Conservation (phyloP, 2,329 filamentous ascomycete species). For the Colletotrichum phormii region DNA sequence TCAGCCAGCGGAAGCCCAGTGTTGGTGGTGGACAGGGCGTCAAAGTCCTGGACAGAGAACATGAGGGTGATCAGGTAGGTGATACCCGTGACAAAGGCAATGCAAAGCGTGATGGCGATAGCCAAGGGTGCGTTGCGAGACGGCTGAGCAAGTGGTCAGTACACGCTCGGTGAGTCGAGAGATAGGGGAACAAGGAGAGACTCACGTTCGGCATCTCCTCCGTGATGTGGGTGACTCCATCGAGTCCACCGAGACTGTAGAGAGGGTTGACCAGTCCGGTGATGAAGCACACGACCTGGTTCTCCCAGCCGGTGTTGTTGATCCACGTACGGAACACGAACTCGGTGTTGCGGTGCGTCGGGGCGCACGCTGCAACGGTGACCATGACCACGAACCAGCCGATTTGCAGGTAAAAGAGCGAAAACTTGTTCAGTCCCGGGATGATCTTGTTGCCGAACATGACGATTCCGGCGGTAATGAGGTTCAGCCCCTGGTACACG, state of each 20-base stretch:
- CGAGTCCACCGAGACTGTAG: conserved; percentile 59
- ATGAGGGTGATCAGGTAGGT: conserved; percentile 63
- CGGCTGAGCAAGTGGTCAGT: conserved; percentile 37
- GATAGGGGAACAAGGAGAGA: conserved; percentile 10
- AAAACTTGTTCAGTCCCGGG: conserved; percentile 56
- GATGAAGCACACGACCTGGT: conserved; percentile 61
- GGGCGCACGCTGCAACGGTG: conserved; percentile 59
- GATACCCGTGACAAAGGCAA: conserved; percentile 62
- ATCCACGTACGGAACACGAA: conserved; percentile 65
- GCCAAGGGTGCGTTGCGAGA: conserved; percentile 52
- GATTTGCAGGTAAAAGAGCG: conserved; percentile 58
- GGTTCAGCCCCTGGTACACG: conserved; percentile 55
- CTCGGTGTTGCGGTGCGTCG: conserved; percentile 54
- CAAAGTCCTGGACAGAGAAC: conserved; percentile 62
- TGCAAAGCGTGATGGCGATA: conserved; percentile 57
- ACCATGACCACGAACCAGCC: conserved; percentile 60
- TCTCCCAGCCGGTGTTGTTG: conserved; percentile 65
- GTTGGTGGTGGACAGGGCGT: conserved; percentile 53
- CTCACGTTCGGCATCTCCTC: conserved; percentile 63
- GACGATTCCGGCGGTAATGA: conserved; percentile 55
- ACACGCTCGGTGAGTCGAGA: neutral
- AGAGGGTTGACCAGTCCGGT: conserved; percentile 61
- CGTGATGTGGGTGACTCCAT: conserved; percentile 61
- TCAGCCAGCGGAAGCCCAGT: conserved; percentile 58
- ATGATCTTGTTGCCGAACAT: conserved; percentile 61